Evolutionary conservation across 2,329 filamentous ascomycete species (phyloP).

Genomic region (Xylariomycetidae sp.): DNA sequence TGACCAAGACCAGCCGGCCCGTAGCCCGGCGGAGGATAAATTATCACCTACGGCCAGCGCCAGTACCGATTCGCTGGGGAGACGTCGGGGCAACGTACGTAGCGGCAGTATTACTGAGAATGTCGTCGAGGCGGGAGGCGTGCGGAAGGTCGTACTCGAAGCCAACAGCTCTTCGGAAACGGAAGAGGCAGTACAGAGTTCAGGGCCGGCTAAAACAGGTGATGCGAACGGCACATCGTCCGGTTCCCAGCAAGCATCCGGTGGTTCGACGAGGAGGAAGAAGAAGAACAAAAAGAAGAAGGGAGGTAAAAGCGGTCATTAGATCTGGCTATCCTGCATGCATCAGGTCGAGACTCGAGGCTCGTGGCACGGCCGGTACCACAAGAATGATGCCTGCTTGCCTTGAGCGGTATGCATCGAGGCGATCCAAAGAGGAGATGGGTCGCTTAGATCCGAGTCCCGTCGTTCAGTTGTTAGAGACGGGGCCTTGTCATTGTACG

Average conservation of each 20-base stretch:
- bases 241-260: conserved; percentile 3
- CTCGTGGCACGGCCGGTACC: too few relatives aligned
- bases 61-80: conserved; percentile 11
- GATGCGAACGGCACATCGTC: conserved; percentile 6
- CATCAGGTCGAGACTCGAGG: too few relatives aligned
- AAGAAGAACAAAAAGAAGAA: conserved; percentile 29
- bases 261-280: conserved; percentile 5
- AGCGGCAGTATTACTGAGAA: conserved; percentile 74
- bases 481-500: too few relatives aligned
- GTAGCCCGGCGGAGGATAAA: conserved; percentile 10
- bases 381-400: too few relatives aligned
- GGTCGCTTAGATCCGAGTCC: too few relatives aligned
- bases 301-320: conserved; percentile 17
- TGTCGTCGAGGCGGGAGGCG: conserved; percentile 63
- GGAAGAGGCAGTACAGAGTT: conserved; percentile 8
- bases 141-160: conserved; percentile 68
- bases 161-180: conserved; percentile 48
- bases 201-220: conserved; percentile 5
- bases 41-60: conserved; percentile 15
- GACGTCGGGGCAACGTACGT: conserved; percentile 42
- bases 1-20: conserved; percentile 11
- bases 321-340: too few relatives aligned
- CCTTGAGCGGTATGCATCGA: too few relatives aligned
- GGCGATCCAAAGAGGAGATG: too few relatives aligned
- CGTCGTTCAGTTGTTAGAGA: too few relatives aligned